Conservation (phyloP, 1,139 yeast genomes). For the Eremothecium cymbalariae region DNA sequence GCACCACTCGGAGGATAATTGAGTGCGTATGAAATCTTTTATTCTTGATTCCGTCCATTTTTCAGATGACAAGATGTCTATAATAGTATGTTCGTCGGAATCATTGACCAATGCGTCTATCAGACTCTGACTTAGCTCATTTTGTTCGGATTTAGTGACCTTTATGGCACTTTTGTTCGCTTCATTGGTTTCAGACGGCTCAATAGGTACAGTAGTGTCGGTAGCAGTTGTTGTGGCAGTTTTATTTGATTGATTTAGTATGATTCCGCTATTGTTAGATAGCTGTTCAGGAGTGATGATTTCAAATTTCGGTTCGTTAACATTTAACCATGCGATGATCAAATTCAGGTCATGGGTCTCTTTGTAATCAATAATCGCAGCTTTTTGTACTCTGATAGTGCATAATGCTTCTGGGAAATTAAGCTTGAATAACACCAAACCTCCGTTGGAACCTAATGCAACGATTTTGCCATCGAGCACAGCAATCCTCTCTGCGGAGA, state of each 20-base stretch:
- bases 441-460: slow-evolving; percentile 18
- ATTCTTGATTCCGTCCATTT: slow-evolving; percentile 25
- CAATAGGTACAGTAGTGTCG: too few species aligned
- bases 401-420: slow-evolving; percentile 14
- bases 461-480: slow-evolving; percentile 17
- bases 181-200: too few species aligned
- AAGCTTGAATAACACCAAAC: slow-evolving; percentile 16
- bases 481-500: slow-evolving; percentile 18
- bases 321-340: slow-evolving; percentile 30
- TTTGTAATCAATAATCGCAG: slow-evolving; percentile 25
- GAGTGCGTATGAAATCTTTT: slow-evolving; percentile 17
- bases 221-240: too few species aligned
- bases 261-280: slow-evolving; percentile 15
- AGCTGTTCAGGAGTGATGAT: slow-evolving; percentile 18
- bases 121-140: slow-evolving; percentile 17
- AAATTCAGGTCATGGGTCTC: slow-evolving; percentile 13
- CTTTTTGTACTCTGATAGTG: slow-evolving; percentile 18
- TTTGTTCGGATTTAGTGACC: slow-evolving; percentile 19
- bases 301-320: slow-evolving; percentile 30
- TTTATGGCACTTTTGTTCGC: slow-evolving; percentile 13
- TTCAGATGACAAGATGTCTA: slow-evolving; percentile 13
- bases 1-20: slow-evolving; percentile 14
- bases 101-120: slow-evolving; percentile 14
- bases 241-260: slow-evolving; percentile 14
- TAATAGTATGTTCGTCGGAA: slow-evolving; percentile 12